Conservation (phyloP, 2,329 filamentous ascomycete species). For the Malbranchea zuffiana region DNA sequence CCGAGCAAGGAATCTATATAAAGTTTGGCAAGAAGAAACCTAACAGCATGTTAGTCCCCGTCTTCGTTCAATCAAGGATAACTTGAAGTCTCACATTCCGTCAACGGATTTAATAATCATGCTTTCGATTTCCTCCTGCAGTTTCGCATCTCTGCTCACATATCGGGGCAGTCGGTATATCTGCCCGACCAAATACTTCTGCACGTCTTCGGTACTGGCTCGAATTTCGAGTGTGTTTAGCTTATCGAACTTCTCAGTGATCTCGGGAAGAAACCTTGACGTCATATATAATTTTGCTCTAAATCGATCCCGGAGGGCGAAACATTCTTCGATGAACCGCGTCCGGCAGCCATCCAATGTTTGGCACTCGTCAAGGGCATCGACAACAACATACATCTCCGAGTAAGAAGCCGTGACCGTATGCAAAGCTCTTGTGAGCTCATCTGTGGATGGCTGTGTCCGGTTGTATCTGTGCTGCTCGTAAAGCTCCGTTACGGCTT, state of each 20-base stretch:
- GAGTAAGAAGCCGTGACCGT: constrained; percentile 1
- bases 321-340: constrained; percentile 4
- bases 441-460: constrained; percentile 6
- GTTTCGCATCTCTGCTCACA: constrained; percentile 2
- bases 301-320: neutral
- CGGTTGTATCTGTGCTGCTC: constrained; percentile 3
- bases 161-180: constrained; percentile 10
- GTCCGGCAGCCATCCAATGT: neutral
- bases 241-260: constrained; percentile 4
- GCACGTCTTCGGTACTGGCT: constrained; percentile 11
- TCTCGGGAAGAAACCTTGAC: constrained; percentile 9
- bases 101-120: constrained; percentile 12
- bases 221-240: constrained; percentile 2
- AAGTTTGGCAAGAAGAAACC: constrained; percentile 22
- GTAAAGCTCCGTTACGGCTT: constrained; percentile 8
- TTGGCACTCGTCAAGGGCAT: constrained; percentile 18
- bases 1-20: constrained; percentile 17
- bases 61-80: constrained; percentile 12
- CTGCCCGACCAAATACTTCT: constrained; percentile 12
- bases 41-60: constrained; percentile 7
- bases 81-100: constrained; percentile 16
- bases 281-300: constrained; percentile 10
- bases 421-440: constrained; percentile 10
- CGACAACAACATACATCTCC: constrained; percentile 16
- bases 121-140: constrained; percentile 13